A percentile compares a stretch with the other conserved stretches of the same genome.
Conservation (phyloP, 495 filamentous ascomycete species). For the Evernia prunastri region DNA sequence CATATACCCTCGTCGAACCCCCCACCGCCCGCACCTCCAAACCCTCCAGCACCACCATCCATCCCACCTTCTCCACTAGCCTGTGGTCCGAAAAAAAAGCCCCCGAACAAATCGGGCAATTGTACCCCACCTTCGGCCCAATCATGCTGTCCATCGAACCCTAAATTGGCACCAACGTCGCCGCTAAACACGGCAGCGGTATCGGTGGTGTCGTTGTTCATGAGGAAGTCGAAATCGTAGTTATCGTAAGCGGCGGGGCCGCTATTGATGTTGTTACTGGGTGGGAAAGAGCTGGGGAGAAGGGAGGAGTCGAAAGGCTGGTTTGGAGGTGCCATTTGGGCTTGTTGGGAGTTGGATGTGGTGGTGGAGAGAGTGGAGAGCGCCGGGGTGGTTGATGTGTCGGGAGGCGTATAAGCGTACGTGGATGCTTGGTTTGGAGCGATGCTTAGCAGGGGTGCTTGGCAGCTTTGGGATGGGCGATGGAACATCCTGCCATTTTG, state of each 20-base stretch:
- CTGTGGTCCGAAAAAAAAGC: slow-evolving; percentile 73
- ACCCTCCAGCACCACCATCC: slow-evolving; percentile 7
- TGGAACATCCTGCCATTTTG: slow-evolving; percentile 15
- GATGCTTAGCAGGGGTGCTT: slow-evolving; percentile 3
- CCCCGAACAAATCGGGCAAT: slow-evolving; percentile 74
- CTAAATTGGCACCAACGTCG: slow-evolving; percentile 57
- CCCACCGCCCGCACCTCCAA: slow-evolving; percentile 2
- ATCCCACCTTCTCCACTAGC: neutral
- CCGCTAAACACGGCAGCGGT: slow-evolving; percentile 33
- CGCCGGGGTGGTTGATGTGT: neutral
- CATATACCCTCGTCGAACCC: slow-evolving; percentile 8
- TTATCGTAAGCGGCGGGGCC: slow-evolving; percentile 29
- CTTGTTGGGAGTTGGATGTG: slow-evolving; percentile 30
- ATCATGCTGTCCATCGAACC: slow-evolving; percentile 72
- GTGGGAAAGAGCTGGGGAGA: slow-evolving; percentile 3
- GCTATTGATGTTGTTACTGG: slow-evolving; percentile 23
- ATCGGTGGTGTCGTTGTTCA: slow-evolving; percentile 27
- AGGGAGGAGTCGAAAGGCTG: neutral
- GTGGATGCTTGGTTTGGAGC: slow-evolving; percentile 1
- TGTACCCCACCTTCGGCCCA: slow-evolving; percentile 65
- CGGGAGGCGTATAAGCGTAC: slow-evolving; percentile 24
- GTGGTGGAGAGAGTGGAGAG: slow-evolving; percentile 6
- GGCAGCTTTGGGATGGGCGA: slow-evolving; percentile 9
- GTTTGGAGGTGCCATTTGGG: slow-evolving; percentile 15
- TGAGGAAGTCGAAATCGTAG: slow-evolving; percentile 29